These are phyloP conservation scores for Adansonia rubrostipa DNA, from an alignment of 441 rosid genomes.

Conservation along the genomic window DNA sequence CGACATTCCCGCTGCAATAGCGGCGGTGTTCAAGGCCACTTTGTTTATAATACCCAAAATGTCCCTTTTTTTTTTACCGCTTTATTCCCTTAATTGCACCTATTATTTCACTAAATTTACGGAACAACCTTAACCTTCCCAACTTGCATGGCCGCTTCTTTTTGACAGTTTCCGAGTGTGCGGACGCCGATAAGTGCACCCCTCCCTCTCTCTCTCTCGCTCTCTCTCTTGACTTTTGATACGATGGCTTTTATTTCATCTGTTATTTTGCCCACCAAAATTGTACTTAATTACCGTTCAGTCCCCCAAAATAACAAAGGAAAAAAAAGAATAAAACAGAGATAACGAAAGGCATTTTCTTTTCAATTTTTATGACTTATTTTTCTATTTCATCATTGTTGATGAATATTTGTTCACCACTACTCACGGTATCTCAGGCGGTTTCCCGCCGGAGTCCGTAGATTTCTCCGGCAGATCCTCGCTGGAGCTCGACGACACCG, in stretches of 20 bases:
- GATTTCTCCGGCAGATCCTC: conserved; percentile 77
- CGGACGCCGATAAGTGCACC: conserved; percentile 45
- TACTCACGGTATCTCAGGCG: conserved; percentile 91
- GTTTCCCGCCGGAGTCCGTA: conserved; percentile 64
- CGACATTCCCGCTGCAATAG: conserved; percentile 71
- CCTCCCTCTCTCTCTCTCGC: background rate
- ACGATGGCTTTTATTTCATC: background rate
- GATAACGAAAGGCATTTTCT: background rate
- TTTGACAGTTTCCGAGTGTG: conserved; percentile 34
- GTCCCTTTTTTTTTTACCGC: conserved; percentile 14
- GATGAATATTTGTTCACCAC: conserved; percentile 6
- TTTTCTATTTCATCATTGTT: conserved; percentile 25
- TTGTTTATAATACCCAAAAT: background rate
- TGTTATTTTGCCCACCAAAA: conserved; percentile 22
- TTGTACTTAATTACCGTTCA: conserved; percentile 39
- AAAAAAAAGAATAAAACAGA: background rate
- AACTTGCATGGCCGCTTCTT: conserved; percentile 34
- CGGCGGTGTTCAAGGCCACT: conserved; percentile 56
- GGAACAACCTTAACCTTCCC: conserved; percentile 33
- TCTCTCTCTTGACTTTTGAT: conserved; percentile 8
- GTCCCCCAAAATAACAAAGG: background rate
- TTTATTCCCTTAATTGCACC: conserved; percentile 36
- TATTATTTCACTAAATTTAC: conserved; percentile 43
- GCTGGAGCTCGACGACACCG: conserved; percentile 77
- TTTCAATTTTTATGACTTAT: background rate